Base-by-base conservation (phyloP, 2,329 filamentous ascomycete genomes). In the Stachybotrys chartarum region DNA sequence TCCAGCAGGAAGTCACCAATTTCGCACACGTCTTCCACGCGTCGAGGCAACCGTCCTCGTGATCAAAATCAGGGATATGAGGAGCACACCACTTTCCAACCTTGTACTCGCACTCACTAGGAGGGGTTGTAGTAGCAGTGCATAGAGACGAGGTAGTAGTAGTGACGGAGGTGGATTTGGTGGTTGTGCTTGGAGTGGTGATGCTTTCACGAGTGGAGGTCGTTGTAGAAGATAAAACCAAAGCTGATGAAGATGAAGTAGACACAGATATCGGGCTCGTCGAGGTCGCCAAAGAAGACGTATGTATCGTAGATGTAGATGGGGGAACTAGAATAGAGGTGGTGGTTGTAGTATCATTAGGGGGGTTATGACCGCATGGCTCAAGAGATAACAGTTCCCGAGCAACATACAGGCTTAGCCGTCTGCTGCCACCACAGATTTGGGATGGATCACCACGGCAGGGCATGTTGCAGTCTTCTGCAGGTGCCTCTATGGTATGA, bases 61-160 rank as follows among this genome's bases (percentile, higher is more conserved):
- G 71, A 44, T 66, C 64, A 68, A 75, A 83, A 59, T 75, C 68
- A 30, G 79, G 79, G 12, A 83, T 64, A 16, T 77, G 72, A 49
- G 71, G 72, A 44, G 74, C 74, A 63, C 78, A 82, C 79, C 80
- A 83, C 57, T 72, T 75, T 50, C 80, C 81, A 59, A 76, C 77
- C 59, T 75, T 70, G 67, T 80, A 82, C 64, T 83, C 80, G 66
- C 80, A 83, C 31, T 68, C 71, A 51, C 77, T 67, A 10, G 78
- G 74, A 30, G 74, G 65, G 10, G 74, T 71, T 24, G 69, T 65
- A 24, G 77, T 80, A 50, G 73, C 68, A 7, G 75, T 79, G 67
- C 80, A 83, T 53, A 78, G 65, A 52, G 50, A 42, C 5, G 61
- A 60, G 45, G 57, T 55, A 50, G 55, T 47, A 49, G 52, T 57